phyloP scores from a whole-genome alignment of 192 early-diverging fungal species.

The Gryganskiella cystojenkinii region DNA sequence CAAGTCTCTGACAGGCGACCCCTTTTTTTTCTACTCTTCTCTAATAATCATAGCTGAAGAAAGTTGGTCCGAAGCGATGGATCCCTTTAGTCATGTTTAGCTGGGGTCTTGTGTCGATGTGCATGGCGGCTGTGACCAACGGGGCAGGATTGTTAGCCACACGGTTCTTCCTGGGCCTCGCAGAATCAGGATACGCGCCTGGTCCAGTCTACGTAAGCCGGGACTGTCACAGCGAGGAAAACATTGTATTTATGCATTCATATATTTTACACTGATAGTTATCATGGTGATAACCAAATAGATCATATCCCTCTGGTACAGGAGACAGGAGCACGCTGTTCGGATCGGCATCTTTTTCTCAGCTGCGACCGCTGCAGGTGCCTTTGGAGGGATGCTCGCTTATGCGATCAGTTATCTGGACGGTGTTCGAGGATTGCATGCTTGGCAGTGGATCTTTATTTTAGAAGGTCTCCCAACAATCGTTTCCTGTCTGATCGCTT shows the following conservation, averaged over 20 bases:
- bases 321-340: slow-evolving; percentile 55
- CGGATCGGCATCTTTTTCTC: slow-evolving; percentile 61
- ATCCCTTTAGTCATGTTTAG: slow-evolving; percentile 7
- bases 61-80: slow-evolving; percentile 4
- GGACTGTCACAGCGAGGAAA: no score
- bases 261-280: slow-evolving; percentile 7
- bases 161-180: slow-evolving; percentile 64
- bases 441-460: slow-evolving; percentile 57
- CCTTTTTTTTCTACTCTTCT: neutral
- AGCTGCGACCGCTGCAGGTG: slow-evolving; percentile 56
- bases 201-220: slow-evolving; percentile 6
- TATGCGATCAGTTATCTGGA: slow-evolving; percentile 65
- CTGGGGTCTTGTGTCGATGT: slow-evolving; percentile 6
- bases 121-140: slow-evolving; percentile 17
- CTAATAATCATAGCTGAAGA: slow-evolving; percentile 3
- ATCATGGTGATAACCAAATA: slow-evolving; percentile 46
- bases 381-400: slow-evolving; percentile 68
- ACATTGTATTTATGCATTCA: no score
- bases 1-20: no score
- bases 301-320: slow-evolving; percentile 61
- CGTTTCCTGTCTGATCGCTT: slow-evolving; percentile 18
- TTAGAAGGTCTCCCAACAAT: slow-evolving; percentile 58
- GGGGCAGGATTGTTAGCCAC: slow-evolving; percentile 45
- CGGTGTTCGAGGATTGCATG: slow-evolving; percentile 42
- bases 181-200: slow-evolving; percentile 51